Evolutionary conservation across 352 stramenopile genomes (phyloP).

Genomic region (Globisporangium canariense): DNA sequence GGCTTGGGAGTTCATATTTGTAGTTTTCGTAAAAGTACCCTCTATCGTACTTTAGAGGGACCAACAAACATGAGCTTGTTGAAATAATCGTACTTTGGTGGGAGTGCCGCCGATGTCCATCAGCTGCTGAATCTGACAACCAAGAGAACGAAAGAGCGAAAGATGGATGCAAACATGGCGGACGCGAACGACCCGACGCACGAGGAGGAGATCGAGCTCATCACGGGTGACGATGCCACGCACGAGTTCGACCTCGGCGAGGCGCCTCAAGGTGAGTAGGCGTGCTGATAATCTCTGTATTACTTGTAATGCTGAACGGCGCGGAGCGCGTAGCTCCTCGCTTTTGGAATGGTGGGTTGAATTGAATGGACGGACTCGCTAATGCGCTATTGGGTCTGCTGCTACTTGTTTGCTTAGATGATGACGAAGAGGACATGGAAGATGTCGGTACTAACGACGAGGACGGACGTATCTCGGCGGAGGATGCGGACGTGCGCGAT

Average conservation of each 20-base stretch:
- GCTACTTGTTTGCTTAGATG: slow-evolving; percentile 25
- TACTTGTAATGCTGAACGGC: background rate
- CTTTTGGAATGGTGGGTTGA: background rate
- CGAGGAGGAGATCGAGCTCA: slow-evolving; percentile 79
- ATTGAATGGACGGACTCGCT: background rate
- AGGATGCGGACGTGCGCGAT: slow-evolving; percentile 71
- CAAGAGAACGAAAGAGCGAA: slow-evolving; percentile 32
- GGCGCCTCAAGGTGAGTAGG: slow-evolving; percentile 52
- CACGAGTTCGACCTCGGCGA: slow-evolving; percentile 86
- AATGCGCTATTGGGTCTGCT: background rate
- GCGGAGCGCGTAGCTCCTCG: background rate
- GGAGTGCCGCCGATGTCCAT: slow-evolving; percentile 4
- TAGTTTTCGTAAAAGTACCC: too few species aligned
- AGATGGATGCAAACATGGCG: slow-evolving; percentile 30
- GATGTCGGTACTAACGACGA: slow-evolving; percentile 34
- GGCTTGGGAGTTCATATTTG: slow-evolving; percentile 9
- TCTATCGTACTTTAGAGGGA: too few species aligned
- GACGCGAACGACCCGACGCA: slow-evolving; percentile 33
- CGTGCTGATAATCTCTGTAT: background rate
- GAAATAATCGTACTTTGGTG: slow-evolving; percentile 16
- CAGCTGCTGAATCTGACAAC: slow-evolving; percentile 7
- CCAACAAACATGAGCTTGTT: slow-evolving; percentile 23
- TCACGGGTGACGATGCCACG: slow-evolving; percentile 72
- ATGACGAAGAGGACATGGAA: slow-evolving; percentile 69
- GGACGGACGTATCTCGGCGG: slow-evolving; percentile 56